Base-by-base conservation (phyloP, 2,329 filamentous ascomycete genomes). In the Dactylonectria estremocensis region DNA sequence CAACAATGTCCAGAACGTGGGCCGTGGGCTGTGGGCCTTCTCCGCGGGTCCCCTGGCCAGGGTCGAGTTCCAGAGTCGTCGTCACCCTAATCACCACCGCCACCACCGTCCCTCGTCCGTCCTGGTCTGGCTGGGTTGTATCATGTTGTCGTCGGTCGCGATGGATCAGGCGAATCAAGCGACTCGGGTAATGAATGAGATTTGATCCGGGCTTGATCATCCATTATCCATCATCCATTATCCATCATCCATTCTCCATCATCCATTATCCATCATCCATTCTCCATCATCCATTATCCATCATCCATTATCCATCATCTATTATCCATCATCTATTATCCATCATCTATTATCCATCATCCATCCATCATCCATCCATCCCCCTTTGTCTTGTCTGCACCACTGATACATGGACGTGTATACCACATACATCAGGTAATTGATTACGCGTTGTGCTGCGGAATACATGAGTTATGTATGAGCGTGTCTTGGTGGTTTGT, bases 61-160 rank as follows among this genome's bases (percentile, higher is more conserved):
- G 37, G 33, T 9, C 9, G 9, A 37, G 13, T 43, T 35, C 18
- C 24, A n/a, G 48, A 61, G 63, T 50, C 52, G 52, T 66, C 63
- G 45, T 61, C 63, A 57, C 52, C 57, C 57, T 43, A 43, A 43
- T 46, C 45, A 56, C 20, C 63, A 57, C 57, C 57, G 50, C n/a
- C 16, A 43, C 37, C 45, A 56, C 31, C 33, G 55, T 18, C 48
- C 18, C 18, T 22, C 33, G 55, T 18, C 48, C 18, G 24, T 22
- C 20, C 20, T 48, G 33, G 43, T 40, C 20, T 53, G n/a, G 11
- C 28, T 24, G 13, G 20, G 22, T 52, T 37, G 22, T 40, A 16
- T 33, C 35, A 48, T 53, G 28, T 59, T 53, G 28, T 59, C 52
- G 55, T 53, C 22, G n/a, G 28, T 43, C 24, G 18, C 14, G 37